These are phyloP conservation scores for Suhomyces canberraensis DNA, from an alignment of 805 yeast genomes.

Conservation along the genomic window DNA sequence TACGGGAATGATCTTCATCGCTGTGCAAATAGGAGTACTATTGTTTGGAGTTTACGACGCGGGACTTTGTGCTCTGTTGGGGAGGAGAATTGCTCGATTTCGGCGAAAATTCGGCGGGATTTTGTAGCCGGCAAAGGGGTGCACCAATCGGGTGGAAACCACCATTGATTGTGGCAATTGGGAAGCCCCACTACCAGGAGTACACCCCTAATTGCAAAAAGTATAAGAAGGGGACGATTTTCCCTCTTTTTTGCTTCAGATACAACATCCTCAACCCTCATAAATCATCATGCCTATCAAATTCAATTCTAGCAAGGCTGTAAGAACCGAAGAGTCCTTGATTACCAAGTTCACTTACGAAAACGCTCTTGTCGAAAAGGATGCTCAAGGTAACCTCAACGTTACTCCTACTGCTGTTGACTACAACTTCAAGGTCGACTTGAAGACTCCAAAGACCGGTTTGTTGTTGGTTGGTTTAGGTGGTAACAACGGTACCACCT, in stretches of 20 bases:
- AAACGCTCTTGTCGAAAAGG: constrained; percentile 65
- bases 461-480: constrained; percentile 90
- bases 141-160: not conserved
- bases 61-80: not conserved
- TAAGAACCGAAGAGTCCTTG: constrained; percentile 48
- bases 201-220: constrained; percentile 1
- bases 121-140: not conserved
- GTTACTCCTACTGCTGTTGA: constrained; percentile 72
- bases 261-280: not conserved
- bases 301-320: constrained; percentile 54
- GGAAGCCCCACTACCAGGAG: not conserved
- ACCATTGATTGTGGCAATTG: not conserved
- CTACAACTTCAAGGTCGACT: constrained; percentile 83
- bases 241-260: constrained; percentile 1
- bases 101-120: constrained; percentile 28
- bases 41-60: too few relatives aligned
- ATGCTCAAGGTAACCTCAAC: constrained; percentile 50
- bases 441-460: constrained; percentile 81
- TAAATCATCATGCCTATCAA: constrained; percentile 35
- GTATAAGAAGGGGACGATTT: not conserved
- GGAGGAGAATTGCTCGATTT: constrained; percentile 4
- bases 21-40: too few relatives aligned
- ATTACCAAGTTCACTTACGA: constrained; percentile 67
- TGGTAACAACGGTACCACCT: constrained; percentile 94
- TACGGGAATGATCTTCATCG: too few relatives aligned